phyloP scores from a whole-genome alignment of 192 early-diverging fungal species.

The Coemansia sp. region DNA sequence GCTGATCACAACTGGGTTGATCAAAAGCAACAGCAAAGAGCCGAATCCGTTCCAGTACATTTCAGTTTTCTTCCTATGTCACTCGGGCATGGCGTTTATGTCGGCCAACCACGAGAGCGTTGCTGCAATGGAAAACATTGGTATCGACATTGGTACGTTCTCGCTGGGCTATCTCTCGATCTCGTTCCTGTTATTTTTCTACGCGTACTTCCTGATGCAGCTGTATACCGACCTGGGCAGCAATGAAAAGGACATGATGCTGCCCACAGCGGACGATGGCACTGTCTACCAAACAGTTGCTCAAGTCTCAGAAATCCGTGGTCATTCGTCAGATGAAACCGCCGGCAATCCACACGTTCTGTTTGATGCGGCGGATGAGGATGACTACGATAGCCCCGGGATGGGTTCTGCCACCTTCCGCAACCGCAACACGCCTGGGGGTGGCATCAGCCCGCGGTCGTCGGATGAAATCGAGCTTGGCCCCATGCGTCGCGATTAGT shows the following conservation, averaged over 20 bases:
- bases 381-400: constrained; percentile 8
- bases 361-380: constrained; percentile 34
- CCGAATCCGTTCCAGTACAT: constrained; percentile 56
- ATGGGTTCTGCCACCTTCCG: background rate
- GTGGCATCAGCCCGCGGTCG: constrained; percentile 16
- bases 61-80: constrained; percentile 55
- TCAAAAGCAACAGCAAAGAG: constrained; percentile 20
- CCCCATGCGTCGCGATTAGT: constrained; percentile 14
- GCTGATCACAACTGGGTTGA: constrained; percentile 37
- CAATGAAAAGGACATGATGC: constrained; percentile 22
- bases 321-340: constrained; percentile 8
- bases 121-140: constrained; percentile 37
- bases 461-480: constrained; percentile 43
- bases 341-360: constrained; percentile 28
- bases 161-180: constrained; percentile 59
- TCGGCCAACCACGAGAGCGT: constrained; percentile 63
- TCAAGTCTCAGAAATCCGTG: constrained; percentile 11
- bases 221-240: constrained; percentile 43
- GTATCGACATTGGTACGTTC: constrained; percentile 62
- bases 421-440: background rate
- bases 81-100: constrained; percentile 68
- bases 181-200: constrained; percentile 61
- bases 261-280: constrained; percentile 34
- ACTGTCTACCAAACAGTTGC: constrained; percentile 32
- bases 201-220: constrained; percentile 57